Evolutionary conservation across 495 filamentous ascomycete species (phyloP).

Genomic region (Patellaria atrata): DNA sequence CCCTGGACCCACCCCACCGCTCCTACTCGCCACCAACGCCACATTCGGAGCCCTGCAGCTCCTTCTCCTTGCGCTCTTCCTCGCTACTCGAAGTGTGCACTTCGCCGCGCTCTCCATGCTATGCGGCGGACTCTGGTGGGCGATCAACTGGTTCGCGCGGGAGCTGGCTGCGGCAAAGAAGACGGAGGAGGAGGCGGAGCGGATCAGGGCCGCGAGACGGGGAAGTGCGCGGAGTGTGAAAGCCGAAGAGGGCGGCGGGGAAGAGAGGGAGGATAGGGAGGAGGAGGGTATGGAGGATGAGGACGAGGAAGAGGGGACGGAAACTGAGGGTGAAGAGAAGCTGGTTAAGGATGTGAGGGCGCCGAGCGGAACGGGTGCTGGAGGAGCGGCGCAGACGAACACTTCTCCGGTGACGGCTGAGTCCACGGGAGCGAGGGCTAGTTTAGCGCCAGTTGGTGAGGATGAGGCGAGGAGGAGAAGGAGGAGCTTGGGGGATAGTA

Average conservation of each 20-base stretch:
- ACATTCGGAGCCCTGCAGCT: conserved; percentile 75
- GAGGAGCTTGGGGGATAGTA: conserved; percentile 17
- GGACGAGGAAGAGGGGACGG: conserved; percentile 17
- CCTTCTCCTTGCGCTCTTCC: conserved; percentile 58
- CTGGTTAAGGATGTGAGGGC: conserved; percentile 6
- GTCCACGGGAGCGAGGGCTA: conserved; percentile 7
- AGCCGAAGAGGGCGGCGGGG: conserved; percentile 23
- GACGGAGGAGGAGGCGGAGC: conserved; percentile 47
- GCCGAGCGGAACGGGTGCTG: conserved; percentile 2
- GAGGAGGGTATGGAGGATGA: conserved; percentile 25
- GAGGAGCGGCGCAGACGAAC: conserved; percentile 3
- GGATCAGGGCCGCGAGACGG: conserved; percentile 30
- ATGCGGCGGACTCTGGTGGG: conserved; percentile 70
- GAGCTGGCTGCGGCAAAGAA: conserved; percentile 57
- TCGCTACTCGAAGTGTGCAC: conserved; percentile 76
- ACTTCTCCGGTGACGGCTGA: neutral
- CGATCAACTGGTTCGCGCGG: conserved; percentile 89
- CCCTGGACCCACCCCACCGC: conserved; percentile 71
- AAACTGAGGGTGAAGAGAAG: conserved; percentile 16
- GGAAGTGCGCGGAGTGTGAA: conserved; percentile 13
- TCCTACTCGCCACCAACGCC: conserved; percentile 80
- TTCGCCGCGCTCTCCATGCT: conserved; percentile 68
- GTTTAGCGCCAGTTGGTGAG: conserved; percentile 8
- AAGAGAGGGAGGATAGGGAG: conserved; percentile 19
- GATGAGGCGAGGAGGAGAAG: conserved; percentile 18